phyloP scores from a whole-genome alignment of 2,329 filamentous ascomycete genomes.

The Trichoderma gracile region DNA sequence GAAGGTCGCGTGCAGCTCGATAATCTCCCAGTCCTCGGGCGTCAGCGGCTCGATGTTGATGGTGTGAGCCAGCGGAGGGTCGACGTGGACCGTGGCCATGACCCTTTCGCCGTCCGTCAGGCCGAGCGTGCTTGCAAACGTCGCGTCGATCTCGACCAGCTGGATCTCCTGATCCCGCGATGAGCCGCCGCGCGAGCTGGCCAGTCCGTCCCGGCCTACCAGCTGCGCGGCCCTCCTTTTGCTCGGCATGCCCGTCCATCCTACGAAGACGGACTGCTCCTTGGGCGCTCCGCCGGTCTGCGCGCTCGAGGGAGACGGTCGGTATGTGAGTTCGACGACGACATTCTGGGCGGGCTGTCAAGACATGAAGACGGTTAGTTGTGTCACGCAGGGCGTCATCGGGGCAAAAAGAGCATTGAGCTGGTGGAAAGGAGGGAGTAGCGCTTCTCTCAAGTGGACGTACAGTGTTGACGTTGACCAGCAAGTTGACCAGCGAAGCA shows the following conservation, averaged over 20 bases:
- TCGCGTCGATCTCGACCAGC: constrained; percentile 83
- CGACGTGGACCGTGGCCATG: constrained; percentile 71
- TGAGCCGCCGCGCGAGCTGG: constrained; percentile 56
- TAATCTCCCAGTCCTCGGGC: constrained; percentile 97
- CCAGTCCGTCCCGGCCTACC: constrained; percentile 72
- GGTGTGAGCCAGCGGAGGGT: constrained; percentile 88
- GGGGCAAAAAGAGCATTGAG: background rate
- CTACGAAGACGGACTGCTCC: constrained; percentile 77
- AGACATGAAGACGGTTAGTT: background rate
- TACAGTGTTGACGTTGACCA: constrained; percentile 89
- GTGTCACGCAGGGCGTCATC: background rate
- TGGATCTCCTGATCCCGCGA: constrained; percentile 72
- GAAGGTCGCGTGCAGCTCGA: constrained; percentile 94
- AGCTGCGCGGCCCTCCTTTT: constrained; percentile 76
- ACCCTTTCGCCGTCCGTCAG: constrained; percentile 81
- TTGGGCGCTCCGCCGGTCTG: constrained; percentile 49
- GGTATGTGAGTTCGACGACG: constrained; percentile 83
- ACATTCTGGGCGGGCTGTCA: constrained; percentile 88
- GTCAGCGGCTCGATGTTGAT: constrained; percentile 97
- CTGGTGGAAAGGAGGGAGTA: background rate
- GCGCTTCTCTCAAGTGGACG: constrained; percentile 37
- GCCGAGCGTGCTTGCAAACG: constrained; percentile 74
- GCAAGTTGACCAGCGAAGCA: constrained; percentile 74
- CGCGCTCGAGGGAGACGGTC: constrained; percentile 50
- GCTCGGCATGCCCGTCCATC: constrained; percentile 98